Conservation (phyloP, 2,329 filamentous ascomycete species). For the Pseudogymnoascus sp. region DNA sequence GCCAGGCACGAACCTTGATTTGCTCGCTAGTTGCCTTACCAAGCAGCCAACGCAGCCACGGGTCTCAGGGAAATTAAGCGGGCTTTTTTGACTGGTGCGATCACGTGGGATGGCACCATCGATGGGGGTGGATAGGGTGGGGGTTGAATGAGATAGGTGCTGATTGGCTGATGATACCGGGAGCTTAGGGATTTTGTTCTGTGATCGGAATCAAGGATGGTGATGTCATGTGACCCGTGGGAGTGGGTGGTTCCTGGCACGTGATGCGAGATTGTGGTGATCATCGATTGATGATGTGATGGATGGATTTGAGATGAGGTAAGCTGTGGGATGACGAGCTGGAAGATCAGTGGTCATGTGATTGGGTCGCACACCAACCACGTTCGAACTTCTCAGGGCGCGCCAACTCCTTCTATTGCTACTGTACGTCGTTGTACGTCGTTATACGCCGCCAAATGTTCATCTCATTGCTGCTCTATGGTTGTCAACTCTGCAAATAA, state of each 20-base stretch:
- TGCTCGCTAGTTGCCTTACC: not conserved
- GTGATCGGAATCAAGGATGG: not conserved
- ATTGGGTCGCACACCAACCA: not conserved
- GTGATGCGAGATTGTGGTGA: not conserved
- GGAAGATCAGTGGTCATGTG: not conserved
- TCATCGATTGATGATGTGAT: not conserved
- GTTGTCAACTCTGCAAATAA: too few species aligned
- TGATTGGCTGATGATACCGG: not conserved
- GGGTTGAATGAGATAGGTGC: not conserved
- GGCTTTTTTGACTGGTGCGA: not conserved
- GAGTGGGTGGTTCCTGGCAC: not conserved
- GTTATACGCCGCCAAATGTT: too few species aligned
- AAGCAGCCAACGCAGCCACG: not conserved
- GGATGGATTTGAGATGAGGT: not conserved
- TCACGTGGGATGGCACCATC: not conserved
- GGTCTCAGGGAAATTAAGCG: not conserved
- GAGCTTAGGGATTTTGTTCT: slow-evolving; percentile 7
- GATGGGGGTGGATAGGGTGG: not conserved
- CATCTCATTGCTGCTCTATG: too few species aligned
- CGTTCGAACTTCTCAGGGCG: not conserved
- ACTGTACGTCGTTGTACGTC: too few species aligned
- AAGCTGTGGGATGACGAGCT: not conserved
- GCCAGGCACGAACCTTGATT: slow-evolving; percentile 4
- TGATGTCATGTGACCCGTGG: not conserved
- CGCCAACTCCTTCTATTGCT: not conserved